Conservation (phyloP, 805 yeast species). For the Jamesozyma rosinii region DNA sequence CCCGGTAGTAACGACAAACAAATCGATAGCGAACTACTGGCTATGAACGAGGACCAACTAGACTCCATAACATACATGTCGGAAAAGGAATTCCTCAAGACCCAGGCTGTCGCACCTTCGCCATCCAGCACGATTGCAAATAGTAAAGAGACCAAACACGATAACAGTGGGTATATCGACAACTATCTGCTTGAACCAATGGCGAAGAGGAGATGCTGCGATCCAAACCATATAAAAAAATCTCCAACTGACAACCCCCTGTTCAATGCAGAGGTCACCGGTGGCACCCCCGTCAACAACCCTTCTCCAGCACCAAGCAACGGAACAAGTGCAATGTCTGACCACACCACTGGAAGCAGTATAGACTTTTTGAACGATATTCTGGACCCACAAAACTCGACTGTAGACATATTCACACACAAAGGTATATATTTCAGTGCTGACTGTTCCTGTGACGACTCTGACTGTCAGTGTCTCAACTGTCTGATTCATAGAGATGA, state of each 20-base stretch:
- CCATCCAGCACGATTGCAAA: background rate
- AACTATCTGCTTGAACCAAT: background rate
- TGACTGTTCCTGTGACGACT: constrained; percentile 28
- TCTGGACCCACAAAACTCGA: constrained; percentile 9
- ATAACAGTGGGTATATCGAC: background rate
- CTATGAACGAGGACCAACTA: background rate
- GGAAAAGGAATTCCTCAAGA: constrained; percentile 23
- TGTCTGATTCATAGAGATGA: constrained; percentile 31
- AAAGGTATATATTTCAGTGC: constrained; percentile 28
- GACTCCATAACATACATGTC: constrained; percentile 13
- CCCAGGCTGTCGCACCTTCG: constrained; percentile 3
- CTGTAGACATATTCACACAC: constrained; percentile 28
- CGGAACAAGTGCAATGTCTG: background rate
- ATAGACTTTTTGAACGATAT: constrained; percentile 4
- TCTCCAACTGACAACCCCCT: background rate
- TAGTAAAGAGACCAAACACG: background rate
- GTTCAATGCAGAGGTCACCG: background rate
- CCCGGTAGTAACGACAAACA: background rate
- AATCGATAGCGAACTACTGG: background rate
- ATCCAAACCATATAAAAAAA: constrained; percentile 5
- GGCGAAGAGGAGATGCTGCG: constrained; percentile 6
- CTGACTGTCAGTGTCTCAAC: constrained; percentile 26
- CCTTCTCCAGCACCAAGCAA: background rate
- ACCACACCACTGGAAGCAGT: background rate
- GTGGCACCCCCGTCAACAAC: background rate